A percentile compares a stretch with the other conserved stretches of the same genome.
phyloP scores from a whole-genome alignment of 2,329 filamentous ascomycete species.

The Botrytis fabae region DNA sequence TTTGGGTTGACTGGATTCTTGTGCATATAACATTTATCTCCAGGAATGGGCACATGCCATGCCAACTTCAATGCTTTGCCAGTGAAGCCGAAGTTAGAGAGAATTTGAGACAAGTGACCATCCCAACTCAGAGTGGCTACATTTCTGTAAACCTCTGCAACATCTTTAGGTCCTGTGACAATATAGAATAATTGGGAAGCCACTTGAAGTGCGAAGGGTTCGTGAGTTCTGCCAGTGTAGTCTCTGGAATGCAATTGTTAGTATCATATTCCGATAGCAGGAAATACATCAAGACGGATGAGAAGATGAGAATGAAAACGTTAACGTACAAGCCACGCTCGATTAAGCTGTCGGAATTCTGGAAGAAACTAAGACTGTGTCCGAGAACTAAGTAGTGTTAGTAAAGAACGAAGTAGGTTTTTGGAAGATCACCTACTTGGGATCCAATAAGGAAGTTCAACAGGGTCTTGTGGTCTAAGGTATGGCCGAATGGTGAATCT shows the following conservation, averaged over 20 bases:
- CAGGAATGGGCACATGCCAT: conserved; percentile 10
- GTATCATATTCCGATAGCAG: not conserved
- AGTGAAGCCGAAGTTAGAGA: conserved; percentile 12
- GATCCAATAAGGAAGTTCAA: conserved; percentile 22
- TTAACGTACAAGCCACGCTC: conserved; percentile 3
- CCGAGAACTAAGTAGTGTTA: not conserved
- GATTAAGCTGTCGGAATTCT: conserved; percentile 11
- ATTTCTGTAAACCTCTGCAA: conserved; percentile 14
- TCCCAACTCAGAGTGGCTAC: conserved; percentile 13
- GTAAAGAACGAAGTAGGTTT: not conserved
- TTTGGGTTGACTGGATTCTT: conserved; percentile 17
- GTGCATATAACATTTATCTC: conserved; percentile 18
- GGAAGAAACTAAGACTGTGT: conserved; percentile 12
- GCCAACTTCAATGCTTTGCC: conserved; percentile 12
- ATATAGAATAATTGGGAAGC: conserved; percentile 16
- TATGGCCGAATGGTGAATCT: conserved; percentile 17
- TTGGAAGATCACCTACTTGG: conserved; percentile 10
- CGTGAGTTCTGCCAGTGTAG: not conserved
- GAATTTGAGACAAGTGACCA: conserved; percentile 14
- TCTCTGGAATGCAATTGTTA: not conserved
- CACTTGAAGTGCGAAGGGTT: conserved; percentile 12
- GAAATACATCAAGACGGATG: not conserved
- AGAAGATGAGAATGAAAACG: not conserved
- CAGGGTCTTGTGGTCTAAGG: conserved; percentile 15
- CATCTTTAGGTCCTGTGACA: not conserved